Conservation (phyloP, 805 yeast species). For the Nakazawaea anatomiae region DNA sequence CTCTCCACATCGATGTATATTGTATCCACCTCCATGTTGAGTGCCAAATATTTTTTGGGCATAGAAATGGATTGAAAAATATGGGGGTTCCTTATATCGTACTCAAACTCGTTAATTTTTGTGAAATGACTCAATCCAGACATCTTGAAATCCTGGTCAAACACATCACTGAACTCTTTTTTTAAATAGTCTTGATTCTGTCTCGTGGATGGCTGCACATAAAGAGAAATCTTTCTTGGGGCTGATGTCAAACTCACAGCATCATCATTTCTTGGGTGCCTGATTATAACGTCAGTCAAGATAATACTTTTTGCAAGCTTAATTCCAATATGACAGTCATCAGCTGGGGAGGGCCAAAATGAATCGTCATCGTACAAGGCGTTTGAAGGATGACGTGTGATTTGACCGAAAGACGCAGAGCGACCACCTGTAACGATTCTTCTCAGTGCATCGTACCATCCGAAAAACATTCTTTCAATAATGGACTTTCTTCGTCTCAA, state of each 20-base stretch:
- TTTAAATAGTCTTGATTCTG: not conserved
- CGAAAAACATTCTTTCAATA: not conserved
- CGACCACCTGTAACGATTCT: not conserved
- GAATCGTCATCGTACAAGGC: not conserved
- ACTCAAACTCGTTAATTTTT: slow-evolving; percentile 7
- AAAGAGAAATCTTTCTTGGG: slow-evolving; percentile 8
- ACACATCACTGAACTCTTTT: not conserved
- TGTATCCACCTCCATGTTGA: slow-evolving; percentile 5
- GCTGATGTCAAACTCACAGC: slow-evolving; percentile 7
- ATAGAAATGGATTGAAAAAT: slow-evolving; percentile 2
- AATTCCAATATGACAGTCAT: slow-evolving; percentile 9
- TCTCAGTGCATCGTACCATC: slow-evolving; percentile 9
- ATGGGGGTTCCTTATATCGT: slow-evolving; percentile 7
- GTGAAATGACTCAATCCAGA: not conserved
- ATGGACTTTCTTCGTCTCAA: slow-evolving; percentile 5
- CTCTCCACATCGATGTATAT: slow-evolving; percentile 8
- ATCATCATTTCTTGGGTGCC: slow-evolving; percentile 10
- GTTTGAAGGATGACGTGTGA: not conserved
- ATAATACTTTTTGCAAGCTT: slow-evolving; percentile 1
- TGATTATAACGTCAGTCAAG: slow-evolving; percentile 1
- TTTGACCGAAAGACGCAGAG: not conserved
- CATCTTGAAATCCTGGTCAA: slow-evolving; percentile 6
- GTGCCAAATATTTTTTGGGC: slow-evolving; percentile 3
- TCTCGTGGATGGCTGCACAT: slow-evolving; percentile 2
- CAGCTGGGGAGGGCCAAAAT: slow-evolving; percentile 3